phyloP scores from a whole-genome alignment of 225 moss, liverwort and hornwort species.

The Pleurozium schreberi region DNA sequence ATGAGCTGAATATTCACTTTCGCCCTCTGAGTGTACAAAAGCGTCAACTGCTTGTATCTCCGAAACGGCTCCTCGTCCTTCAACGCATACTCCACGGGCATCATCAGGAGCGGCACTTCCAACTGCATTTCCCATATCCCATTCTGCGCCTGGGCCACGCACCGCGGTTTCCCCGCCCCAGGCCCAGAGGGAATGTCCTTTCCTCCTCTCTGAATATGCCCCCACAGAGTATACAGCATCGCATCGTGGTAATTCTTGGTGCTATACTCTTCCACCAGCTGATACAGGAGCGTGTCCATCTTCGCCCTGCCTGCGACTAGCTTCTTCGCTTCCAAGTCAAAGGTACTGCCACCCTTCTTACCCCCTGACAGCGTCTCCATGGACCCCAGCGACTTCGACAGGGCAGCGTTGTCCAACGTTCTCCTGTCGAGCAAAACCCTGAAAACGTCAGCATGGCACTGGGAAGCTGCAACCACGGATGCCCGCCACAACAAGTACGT shows the following conservation, averaged over 20 bases:
- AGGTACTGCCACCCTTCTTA: neutral
- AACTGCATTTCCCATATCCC: slow-evolving; percentile 41
- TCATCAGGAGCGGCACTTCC: slow-evolving; percentile 37
- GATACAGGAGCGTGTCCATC: slow-evolving; percentile 44
- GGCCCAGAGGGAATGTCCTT: neutral
- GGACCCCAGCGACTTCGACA: slow-evolving; percentile 1
- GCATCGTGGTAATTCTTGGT: slow-evolving; percentile 43
- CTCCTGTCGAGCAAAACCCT: slow-evolving; percentile 21
- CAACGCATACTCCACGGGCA: slow-evolving; percentile 35
- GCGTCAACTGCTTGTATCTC: slow-evolving; percentile 32
- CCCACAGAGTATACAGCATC: slow-evolving; percentile 41
- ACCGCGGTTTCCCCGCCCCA: slow-evolving; percentile 13
- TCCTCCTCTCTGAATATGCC: slow-evolving; percentile 33
- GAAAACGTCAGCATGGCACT: slow-evolving; percentile 21
- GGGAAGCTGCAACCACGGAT: slow-evolving; percentile 21
- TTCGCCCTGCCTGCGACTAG: slow-evolving; percentile 16
- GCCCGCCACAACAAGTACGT: slow-evolving; percentile 33
- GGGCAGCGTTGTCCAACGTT: slow-evolving; percentile 1
- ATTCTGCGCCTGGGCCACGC: slow-evolving; percentile 34
- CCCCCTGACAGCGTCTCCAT: neutral
- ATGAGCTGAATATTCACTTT: slow-evolving; percentile 42
- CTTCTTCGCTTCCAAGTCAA: slow-evolving; percentile 11
- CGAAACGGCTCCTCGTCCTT: slow-evolving; percentile 33
- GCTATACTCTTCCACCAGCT: slow-evolving; percentile 42
- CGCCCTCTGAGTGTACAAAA: slow-evolving; percentile 24